Evolutionary conservation across 345 rosid species (phyloP).

Genomic region (Geranium rotundifolium): DNA sequence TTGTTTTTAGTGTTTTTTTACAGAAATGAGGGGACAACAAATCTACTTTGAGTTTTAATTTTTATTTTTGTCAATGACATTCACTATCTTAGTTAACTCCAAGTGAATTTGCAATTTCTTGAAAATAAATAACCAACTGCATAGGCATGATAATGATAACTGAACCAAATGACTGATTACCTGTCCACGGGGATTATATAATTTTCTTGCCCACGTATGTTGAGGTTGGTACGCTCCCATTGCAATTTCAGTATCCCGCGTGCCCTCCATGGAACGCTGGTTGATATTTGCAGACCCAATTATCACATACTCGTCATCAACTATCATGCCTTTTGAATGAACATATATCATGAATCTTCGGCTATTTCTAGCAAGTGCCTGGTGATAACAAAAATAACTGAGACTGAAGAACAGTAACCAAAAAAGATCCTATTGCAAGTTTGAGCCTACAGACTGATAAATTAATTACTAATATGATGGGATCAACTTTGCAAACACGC

Average conservation of each 20-base stretch:
- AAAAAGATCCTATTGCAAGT: background rate
- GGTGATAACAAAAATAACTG: constrained; percentile 8
- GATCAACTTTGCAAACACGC: too few species aligned
- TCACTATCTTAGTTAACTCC: too few species aligned
- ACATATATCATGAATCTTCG: constrained; percentile 88
- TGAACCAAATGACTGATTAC: constrained; percentile 17
- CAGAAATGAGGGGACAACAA: too few species aligned
- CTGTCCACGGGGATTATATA: constrained; percentile 67
- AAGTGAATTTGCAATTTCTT: too few species aligned
- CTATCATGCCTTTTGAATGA: constrained; percentile 94
- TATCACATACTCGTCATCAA: constrained; percentile 79
- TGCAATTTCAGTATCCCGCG: constrained; percentile 93
- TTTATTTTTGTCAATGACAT: too few species aligned
- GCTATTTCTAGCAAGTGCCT: constrained; percentile 53
- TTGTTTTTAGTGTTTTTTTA: too few species aligned
- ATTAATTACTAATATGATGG: background rate
- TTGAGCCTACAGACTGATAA: background rate
- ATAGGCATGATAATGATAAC: background rate
- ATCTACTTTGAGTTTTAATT: too few species aligned
- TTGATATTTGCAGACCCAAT: constrained; percentile 95
- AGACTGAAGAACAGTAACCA: background rate
- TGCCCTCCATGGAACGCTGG: constrained; percentile 94
- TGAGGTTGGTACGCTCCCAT: constrained; percentile 98
- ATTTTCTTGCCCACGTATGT: constrained; percentile 66
- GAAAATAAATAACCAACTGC: background rate